These are phyloP conservation scores for Marasmius oreades DNA, from an alignment of 1,284 basidiomycete species.

Conservation along the genomic window DNA sequence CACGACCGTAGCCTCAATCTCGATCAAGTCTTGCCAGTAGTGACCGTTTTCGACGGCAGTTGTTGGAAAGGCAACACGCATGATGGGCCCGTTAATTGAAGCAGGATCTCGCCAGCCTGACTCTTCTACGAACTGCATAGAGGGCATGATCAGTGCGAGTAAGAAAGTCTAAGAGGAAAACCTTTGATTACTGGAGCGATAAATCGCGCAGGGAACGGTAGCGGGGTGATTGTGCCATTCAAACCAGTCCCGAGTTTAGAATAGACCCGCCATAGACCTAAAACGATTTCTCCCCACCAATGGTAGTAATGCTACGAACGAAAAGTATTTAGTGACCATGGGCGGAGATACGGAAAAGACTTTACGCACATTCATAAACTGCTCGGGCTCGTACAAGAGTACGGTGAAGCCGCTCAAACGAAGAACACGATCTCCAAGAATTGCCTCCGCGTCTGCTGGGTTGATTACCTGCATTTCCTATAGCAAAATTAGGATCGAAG, in stretches of 20 bases:
- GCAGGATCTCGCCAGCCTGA: conserved; percentile 33
- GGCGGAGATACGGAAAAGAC: neutral
- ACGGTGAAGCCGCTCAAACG: conserved; percentile 27
- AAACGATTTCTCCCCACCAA: conserved; percentile 41
- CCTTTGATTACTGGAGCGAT: conserved; percentile 30
- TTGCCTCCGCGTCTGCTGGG: conserved; percentile 21
- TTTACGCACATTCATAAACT: conserved; percentile 32
- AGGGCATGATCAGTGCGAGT: conserved; percentile 12
- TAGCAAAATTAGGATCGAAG: neutral
- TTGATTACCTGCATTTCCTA: conserved; percentile 33
- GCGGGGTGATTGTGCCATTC: conserved; percentile 22
- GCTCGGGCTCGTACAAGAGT: conserved; percentile 32
- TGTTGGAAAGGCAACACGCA: conserved; percentile 36
- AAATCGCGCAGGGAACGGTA: conserved; percentile 28
- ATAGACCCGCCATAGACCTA: conserved; percentile 35
- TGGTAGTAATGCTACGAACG: conserved; percentile 38
- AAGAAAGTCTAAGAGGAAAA: neutral
- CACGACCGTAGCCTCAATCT: conserved; percentile 28
- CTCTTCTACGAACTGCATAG: conserved; percentile 21
- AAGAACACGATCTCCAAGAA: conserved; percentile 28
- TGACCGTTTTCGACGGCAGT: conserved; percentile 30
- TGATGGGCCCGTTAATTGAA: conserved; percentile 33
- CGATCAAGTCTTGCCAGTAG: conserved; percentile 32
- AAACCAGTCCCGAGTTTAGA: conserved; percentile 13
- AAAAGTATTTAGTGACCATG: neutral